Evolutionary conservation across 768 basidiomycete genomes (phyloP), one percentile per base, ranked within the genome.

Genomic region (Rhodotorula paludigena): DNA sequence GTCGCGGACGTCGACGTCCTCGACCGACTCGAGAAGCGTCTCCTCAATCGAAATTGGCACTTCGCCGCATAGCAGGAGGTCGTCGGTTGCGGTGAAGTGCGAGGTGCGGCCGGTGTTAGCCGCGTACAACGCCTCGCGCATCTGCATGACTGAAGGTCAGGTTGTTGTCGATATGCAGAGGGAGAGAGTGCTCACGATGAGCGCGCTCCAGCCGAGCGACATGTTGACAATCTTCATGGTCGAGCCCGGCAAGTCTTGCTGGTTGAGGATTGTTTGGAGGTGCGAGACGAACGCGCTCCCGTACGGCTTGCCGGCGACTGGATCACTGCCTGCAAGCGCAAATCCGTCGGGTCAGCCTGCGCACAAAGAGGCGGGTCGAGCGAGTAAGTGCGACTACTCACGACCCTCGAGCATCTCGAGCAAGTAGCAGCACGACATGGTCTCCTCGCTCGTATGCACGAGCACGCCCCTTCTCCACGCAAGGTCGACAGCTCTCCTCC

Each of bases 1-100:
- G 44, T 73, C 71, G 14, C 71, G 64, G 14, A 69, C 57, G 52
- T 73, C 71, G 48, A 69, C 64, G 45, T 73, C 67, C 32, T 73
- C 71, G 35, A 73, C 71, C 14, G 64, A 69, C 12, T 73, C 64
- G n/a, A 69, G 38, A 15, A 73, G 49, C 6, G 67, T 52, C 12
- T 65, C 61, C 18, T 68, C 68, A 44, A 73, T 66, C 39, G 71
- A 66, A 12, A 41, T n/a, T 1, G 67, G 67, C 1, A 56, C 58
- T 5, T 59, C 60, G 33, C 71, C 71, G 58, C 68, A 69, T 25
- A 73, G 59, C 5, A 66, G 48, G 4, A 64, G 64, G 44, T 72
- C 71, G 45, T 72, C 71, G 0, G 61, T 58, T 2, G 66, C 60
- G 21, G 71, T 68, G 21, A 73, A 73, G 32, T 69, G 68, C 0